These are phyloP conservation scores for Blastobotrys chiropterorum DNA, from an alignment of 805 yeast species.

Conservation along the genomic window DNA sequence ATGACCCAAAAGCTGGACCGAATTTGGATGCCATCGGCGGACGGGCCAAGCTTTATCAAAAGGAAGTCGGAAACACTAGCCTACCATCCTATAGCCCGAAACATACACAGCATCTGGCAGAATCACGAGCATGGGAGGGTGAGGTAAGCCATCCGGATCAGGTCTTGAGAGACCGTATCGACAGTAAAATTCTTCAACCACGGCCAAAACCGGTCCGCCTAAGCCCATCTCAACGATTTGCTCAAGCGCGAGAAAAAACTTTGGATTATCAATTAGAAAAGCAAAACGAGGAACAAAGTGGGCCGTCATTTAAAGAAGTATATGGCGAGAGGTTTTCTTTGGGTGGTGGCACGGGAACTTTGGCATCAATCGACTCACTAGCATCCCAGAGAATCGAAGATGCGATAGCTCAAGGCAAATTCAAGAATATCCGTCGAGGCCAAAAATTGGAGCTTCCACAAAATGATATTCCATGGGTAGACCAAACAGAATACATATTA, in stretches of 20 bases:
- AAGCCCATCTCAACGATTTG: conserved; percentile 36
- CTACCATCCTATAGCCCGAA: conserved; percentile 42
- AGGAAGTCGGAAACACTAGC: conserved; percentile 36
- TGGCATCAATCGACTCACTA: conserved; percentile 48
- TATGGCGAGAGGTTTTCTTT: conserved; percentile 53
- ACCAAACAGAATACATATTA: conserved; percentile 68
- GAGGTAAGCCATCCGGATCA: conserved; percentile 25
- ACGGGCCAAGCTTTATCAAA: conserved; percentile 28
- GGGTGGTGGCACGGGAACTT: conserved; percentile 32
- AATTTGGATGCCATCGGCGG: conserved; percentile 6
- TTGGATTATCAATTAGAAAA: conserved; percentile 56
- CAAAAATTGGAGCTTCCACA: conserved; percentile 42
- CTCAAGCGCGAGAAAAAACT: conserved; percentile 57
- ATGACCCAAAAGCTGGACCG: conserved; percentile 33
- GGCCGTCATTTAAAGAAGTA: conserved; percentile 45
- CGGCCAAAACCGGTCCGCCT: not conserved
- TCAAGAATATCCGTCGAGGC: conserved; percentile 59
- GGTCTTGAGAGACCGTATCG: not conserved
- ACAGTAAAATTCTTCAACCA: not conserved
- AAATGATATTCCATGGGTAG: conserved; percentile 50
- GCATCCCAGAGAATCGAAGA: conserved; percentile 77
- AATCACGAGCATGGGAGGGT: conserved; percentile 55
- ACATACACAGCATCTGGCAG: conserved; percentile 44
- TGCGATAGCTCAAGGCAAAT: conserved; percentile 64
- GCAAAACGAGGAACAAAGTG: conserved; percentile 35